Evolutionary conservation across 2,329 filamentous ascomycete species (phyloP).

Genomic region (Beauveria sp.): DNA sequence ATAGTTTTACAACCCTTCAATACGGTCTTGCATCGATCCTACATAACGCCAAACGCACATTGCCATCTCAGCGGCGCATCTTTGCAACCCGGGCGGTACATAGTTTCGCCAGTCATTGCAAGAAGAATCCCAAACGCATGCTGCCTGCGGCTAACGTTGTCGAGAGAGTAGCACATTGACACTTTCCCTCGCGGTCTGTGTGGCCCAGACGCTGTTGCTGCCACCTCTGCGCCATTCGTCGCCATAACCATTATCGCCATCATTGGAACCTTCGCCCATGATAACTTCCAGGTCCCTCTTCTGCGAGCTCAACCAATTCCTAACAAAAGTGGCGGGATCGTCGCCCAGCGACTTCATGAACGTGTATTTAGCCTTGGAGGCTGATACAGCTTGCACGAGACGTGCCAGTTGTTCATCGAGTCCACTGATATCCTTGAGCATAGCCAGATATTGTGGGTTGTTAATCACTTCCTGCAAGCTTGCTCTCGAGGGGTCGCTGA

Average conservation of each 20-base stretch:
- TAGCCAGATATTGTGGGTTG: slow-evolving; percentile 61
- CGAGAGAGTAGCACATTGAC: slow-evolving; percentile 54
- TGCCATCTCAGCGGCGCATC: too few relatives aligned
- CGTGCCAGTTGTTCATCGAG: slow-evolving; percentile 83
- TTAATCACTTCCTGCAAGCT: slow-evolving; percentile 58
- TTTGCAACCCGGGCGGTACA: too few relatives aligned
- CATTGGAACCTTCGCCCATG: slow-evolving; percentile 68
- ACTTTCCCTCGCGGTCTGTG: slow-evolving; percentile 53
- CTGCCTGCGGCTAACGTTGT: slow-evolving; percentile 28
- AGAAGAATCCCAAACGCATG: too few relatives aligned
- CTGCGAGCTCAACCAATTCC: slow-evolving; percentile 84
- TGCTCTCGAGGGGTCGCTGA: slow-evolving; percentile 73
- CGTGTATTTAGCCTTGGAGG: slow-evolving; percentile 82
- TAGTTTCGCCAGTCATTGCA: too few relatives aligned
- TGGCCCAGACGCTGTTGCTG: slow-evolving; percentile 46
- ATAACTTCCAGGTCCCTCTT: slow-evolving; percentile 85
- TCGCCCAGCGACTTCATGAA: slow-evolving; percentile 75
- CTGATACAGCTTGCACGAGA: slow-evolving; percentile 72
- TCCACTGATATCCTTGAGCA: slow-evolving; percentile 65
- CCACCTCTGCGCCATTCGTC: slow-evolving; percentile 64
- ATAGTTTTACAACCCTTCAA: too few relatives aligned
- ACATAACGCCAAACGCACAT: too few relatives aligned
- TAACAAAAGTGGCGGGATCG: slow-evolving; percentile 78
- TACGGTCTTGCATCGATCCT: too few relatives aligned
- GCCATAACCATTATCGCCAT: slow-evolving; percentile 45